These are phyloP conservation scores for Pulveroboletus sp. DNA, from an alignment of 768 basidiomycete genomes.

Conservation along the genomic window DNA sequence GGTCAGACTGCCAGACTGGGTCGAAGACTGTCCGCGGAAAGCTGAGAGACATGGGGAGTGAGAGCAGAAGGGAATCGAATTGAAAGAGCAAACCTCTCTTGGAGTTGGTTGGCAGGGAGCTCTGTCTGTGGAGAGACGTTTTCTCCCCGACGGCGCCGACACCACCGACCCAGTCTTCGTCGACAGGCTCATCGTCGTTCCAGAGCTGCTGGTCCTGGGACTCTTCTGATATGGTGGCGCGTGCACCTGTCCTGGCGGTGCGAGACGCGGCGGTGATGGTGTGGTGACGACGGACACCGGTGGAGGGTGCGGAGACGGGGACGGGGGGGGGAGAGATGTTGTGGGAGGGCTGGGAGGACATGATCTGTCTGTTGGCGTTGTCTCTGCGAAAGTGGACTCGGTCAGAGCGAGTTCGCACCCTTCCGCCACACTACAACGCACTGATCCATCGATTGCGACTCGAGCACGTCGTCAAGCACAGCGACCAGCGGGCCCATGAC, in stretches of 20 bases:
- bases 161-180: slow-evolving; percentile 75
- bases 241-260: slow-evolving; percentile 53
- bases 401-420: slow-evolving; percentile 17
- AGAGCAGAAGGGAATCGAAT: background rate
- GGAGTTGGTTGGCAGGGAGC: slow-evolving; percentile 75
- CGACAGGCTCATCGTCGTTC: slow-evolving; percentile 75
- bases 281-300: slow-evolving; percentile 72
- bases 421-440: slow-evolving; percentile 13
- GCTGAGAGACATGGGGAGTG: slow-evolving; percentile 31
- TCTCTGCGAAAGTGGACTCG: background rate
- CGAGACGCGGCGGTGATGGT: slow-evolving; percentile 77
- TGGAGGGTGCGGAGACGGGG: slow-evolving; percentile 33
- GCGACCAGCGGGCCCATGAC: too few relatives aligned
- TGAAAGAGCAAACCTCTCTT: slow-evolving; percentile 53
- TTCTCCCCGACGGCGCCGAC: slow-evolving; percentile 84
- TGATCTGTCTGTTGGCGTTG: slow-evolving; percentile 3
- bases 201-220: slow-evolving; percentile 51
- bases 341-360: slow-evolving; percentile 36
- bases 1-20: slow-evolving; percentile 55
- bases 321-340: slow-evolving; percentile 41
- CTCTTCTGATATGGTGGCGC: slow-evolving; percentile 66
- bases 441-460: background rate
- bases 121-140: slow-evolving; percentile 72
- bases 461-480: too few relatives aligned
- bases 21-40: slow-evolving; percentile 47